Conservation (phyloP, 176 grass and related monocot species). For the Oryza officinalis region DNA sequence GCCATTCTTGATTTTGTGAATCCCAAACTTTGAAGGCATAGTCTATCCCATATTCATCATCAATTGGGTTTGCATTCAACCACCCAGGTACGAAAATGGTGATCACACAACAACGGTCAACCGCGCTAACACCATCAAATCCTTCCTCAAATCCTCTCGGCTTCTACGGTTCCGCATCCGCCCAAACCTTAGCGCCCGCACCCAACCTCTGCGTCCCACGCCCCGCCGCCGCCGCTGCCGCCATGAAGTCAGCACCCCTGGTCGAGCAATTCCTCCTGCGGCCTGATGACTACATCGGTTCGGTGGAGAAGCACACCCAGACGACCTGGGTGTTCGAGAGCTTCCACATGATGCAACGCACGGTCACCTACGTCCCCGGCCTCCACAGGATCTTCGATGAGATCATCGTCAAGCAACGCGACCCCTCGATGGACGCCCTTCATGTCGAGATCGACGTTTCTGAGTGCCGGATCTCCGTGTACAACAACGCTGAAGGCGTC, state of each 20-base stretch:
- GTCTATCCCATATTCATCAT: too few relatives aligned
- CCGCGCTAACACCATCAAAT: too few relatives aligned
- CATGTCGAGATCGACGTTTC: slow-evolving; percentile 71
- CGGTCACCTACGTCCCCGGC: slow-evolving; percentile 74
- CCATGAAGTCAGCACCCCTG: slow-evolving; percentile 59
- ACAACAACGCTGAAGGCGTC: slow-evolving; percentile 84
- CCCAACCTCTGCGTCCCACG: slow-evolving; percentile 52
- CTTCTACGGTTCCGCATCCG: too few relatives aligned
- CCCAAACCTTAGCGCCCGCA: slow-evolving; percentile 29
- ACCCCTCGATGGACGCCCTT: slow-evolving; percentile 72
- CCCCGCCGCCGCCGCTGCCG: slow-evolving; percentile 41
- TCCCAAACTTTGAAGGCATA: too few relatives aligned
- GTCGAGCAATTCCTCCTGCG: slow-evolving; percentile 91
- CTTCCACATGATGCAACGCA: slow-evolving; percentile 55
- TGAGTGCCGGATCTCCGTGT: slow-evolving; percentile 58
- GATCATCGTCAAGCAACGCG: slow-evolving; percentile 96
- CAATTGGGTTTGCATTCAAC: too few relatives aligned
- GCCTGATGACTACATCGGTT: slow-evolving; percentile 84
- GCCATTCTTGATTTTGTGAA: too few relatives aligned
- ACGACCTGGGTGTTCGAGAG: slow-evolving; percentile 69
- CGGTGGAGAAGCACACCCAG: slow-evolving; percentile 70
- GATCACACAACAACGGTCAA: too few relatives aligned
- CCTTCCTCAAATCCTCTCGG: too few relatives aligned
- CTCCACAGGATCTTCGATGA: slow-evolving; percentile 97
- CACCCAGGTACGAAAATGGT: too few relatives aligned